Base-by-base conservation (phyloP, 148 eudicot genomes). In the Silene uniflora region DNA sequence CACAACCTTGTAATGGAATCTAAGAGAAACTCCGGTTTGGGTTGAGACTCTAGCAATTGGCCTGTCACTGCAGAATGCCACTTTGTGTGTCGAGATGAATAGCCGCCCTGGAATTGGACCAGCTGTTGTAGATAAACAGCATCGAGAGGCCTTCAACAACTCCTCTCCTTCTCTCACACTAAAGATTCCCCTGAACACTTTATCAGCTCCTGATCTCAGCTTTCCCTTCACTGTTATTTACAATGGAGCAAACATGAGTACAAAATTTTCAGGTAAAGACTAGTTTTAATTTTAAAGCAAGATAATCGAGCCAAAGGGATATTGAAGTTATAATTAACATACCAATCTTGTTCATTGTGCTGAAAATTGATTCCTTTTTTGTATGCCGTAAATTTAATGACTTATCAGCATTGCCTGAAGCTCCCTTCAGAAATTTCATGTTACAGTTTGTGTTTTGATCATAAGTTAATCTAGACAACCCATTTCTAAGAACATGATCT, bases 1-100 rank as follows among this genome's bases (percentile, higher is more conserved):
- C 62, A 76, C 72, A 18, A 83, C 67, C 83, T 80, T 76, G 66
- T 76, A 67, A 39, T 68, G 71, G 32, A 32, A 76, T 32, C 64
- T 76, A 35, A 76, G 73, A 10, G 56, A 55, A 35, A 67, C 73
- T 68, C 73, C 73, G 21, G 55, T 17, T 14, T 72, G 55, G 5
- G 73, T 67, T 2, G 32, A 56, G 39, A 67, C 42, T 42, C 58
- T 76, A 2, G 66, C 21, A 7, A 68, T 58, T 0, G 78, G 32
- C 24, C 47, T 58, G 19, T 76, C 73, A 56, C 73, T 67, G 66
- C 78, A 76, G 39, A 76, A 76, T 29, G 78, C 55, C 0, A 56
- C 19, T 56, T 63, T 76, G 21, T 75, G 55, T 0, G 66, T 67
- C 16, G 78, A 67, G 39, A 68, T 68, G 35, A 67, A 76, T 29